Evolutionary conservation across 257 asterid genomes (phyloP).

Genomic region (Haberlea rhodopensis): DNA sequence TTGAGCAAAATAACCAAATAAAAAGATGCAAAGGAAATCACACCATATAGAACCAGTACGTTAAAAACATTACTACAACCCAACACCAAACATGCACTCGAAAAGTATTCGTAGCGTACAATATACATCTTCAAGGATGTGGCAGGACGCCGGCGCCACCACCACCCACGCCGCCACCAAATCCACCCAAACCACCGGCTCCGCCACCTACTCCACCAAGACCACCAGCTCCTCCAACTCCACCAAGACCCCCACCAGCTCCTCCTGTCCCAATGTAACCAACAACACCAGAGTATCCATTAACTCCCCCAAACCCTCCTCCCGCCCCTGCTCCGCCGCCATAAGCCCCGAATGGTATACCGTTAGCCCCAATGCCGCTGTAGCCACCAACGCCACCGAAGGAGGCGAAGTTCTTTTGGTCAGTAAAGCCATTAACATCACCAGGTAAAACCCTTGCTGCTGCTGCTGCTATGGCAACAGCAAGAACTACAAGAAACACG

Average conservation of each 20-base stretch:
- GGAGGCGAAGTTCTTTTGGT: conserved; percentile 34
- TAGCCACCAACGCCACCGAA: conserved; percentile 45
- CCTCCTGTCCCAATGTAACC: background rate
- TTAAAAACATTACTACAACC: too few relatives aligned
- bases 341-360: conserved; percentile 45
- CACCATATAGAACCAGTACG: background rate
- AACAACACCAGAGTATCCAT: background rate
- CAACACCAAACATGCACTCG: background rate
- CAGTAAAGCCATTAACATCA: conserved; percentile 25
- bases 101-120: background rate
- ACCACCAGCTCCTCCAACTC: too few relatives aligned
- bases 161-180: background rate
- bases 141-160: background rate
- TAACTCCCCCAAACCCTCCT: conserved; percentile 29
- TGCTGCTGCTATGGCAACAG: conserved; percentile 26
- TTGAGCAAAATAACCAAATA: too few relatives aligned
- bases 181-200: conserved; percentile 18
- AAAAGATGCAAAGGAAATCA: background rate
- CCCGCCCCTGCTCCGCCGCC: conserved; percentile 36
- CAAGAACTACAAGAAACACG: conserved; percentile 25
- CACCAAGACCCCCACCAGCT: too few relatives aligned
- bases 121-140: background rate
- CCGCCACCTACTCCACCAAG: conserved; percentile 38
- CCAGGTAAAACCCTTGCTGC: conserved; percentile 35
- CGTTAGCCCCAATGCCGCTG: conserved; percentile 41